Evolutionary conservation across 2,329 filamentous ascomycete species (phyloP).

Genomic region (Xylaria digitata): DNA sequence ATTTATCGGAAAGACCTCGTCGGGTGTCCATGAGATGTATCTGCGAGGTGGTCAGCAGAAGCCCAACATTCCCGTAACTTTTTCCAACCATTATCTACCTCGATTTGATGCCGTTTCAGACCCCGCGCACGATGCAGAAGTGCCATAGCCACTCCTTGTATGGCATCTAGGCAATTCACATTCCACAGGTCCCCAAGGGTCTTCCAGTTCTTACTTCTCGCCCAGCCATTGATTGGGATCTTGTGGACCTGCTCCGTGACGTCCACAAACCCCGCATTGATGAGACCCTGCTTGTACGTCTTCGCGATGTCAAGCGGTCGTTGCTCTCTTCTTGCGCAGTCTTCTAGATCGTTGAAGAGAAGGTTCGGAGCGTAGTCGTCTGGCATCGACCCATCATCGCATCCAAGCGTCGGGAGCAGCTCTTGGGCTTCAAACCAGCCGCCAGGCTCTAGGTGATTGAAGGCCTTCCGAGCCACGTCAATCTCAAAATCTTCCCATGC

Average conservation of each 20-base stretch:
- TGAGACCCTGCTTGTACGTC: constrained; percentile 53
- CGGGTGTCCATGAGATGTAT: constrained; percentile 62
- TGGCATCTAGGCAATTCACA: constrained; percentile 55
- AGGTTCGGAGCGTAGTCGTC: constrained; percentile 52
- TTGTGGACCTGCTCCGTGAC: constrained; percentile 61
- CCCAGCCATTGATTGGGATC: constrained; percentile 61
- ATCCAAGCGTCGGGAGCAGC: constrained; percentile 52
- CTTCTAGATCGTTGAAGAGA: constrained; percentile 56
- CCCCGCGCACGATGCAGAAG: constrained; percentile 57
- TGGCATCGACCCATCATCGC: constrained; percentile 60
- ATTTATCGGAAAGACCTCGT: constrained; percentile 58
- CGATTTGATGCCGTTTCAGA: constrained; percentile 59
- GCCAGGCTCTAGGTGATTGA: constrained; percentile 61
- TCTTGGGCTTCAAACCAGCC: constrained; percentile 68
- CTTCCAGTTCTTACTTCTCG: constrained; percentile 58
- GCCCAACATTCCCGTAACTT: not conserved
- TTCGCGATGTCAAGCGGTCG: constrained; percentile 54
- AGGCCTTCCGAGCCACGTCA: constrained; percentile 64
- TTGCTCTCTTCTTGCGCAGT: constrained; percentile 53
- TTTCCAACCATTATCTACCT: constrained; percentile 52
- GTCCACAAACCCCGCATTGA: constrained; percentile 66
- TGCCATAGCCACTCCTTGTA: constrained; percentile 59
- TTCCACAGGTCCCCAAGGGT: constrained; percentile 60
- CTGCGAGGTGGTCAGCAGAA: constrained; percentile 46
- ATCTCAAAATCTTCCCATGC: constrained; percentile 62